Base-by-base conservation (phyloP, 768 basidiomycete species). In the Russula vinacea region DNA sequence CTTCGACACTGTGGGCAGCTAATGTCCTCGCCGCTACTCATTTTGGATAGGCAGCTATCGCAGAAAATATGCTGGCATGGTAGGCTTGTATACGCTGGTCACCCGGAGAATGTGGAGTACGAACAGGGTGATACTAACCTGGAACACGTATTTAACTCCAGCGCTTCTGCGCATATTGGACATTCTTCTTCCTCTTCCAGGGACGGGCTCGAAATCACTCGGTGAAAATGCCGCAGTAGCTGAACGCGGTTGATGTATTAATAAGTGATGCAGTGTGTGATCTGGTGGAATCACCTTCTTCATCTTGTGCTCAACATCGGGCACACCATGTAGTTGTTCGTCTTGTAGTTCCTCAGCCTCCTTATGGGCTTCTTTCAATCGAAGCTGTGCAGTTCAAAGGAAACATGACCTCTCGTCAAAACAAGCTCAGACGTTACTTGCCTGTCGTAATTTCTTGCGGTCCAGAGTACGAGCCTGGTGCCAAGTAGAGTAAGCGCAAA, bases 31-130 rank as follows among this genome's bases (percentile, higher is more conserved):
- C 64, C 69, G 5, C 56, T 50, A 54, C 71, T 65, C 24, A 79
- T 67, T 39, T 71, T 37, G 10, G 72, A 67, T 19, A 79, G 64
- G 60, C 80, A 81, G 6, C 62, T 69, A 53, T 77, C 67, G 67
- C 81, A 82, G 42, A 79, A 68, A 9, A 76, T 67, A 67, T 83
- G 82, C 50, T 80, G 71, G 69, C 82, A 82, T 7, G 72, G 68
- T 26, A 80, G 71, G 52, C 81, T 83, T 6, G 16, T 19, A 17
- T 5, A n/a, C 14, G 52, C 29, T 19, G 17, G 45, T 56, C 42
- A 53, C 24, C 24, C n/a, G n/a, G 32, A 13, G 13, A 16, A 35
- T 37, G 13, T 26, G n/a, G 56, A 26, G 35, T 29, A 29, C 44
- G 44, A 42, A 44, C 9, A 26, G 50, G 2, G 52, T 16, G 35